Evolutionary conservation across 1,284 basidiomycete genomes (phyloP).

Genomic region (Inonotus hispidus): DNA sequence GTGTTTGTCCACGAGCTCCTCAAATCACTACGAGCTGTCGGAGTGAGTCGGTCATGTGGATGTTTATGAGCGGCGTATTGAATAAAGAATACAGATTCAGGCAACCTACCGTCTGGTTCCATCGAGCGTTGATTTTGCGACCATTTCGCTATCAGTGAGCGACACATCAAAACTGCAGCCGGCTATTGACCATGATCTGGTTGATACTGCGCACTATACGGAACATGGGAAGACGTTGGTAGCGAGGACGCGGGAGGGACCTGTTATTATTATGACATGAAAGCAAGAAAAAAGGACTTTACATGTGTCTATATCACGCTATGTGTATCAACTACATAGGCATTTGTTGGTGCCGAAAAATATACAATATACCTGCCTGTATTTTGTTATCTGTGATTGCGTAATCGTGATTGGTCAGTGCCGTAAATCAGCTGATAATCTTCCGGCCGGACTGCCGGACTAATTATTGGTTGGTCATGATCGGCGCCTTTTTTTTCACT

Average conservation of each 20-base stretch:
- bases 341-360: too few relatives aligned
- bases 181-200: slow-evolving; percentile 4
- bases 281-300: not conserved
- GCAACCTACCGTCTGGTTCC: slow-evolving; percentile 60
- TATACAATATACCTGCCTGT: too few relatives aligned
- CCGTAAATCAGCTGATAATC: not conserved
- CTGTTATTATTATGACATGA: slow-evolving; percentile 18
- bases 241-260: slow-evolving; percentile 14
- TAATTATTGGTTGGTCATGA: not conserved
- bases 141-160: slow-evolving; percentile 46
- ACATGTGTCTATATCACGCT: not conserved
- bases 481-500: not conserved
- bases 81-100: slow-evolving; percentile 36
- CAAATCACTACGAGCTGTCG: slow-evolving; percentile 51
- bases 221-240: slow-evolving; percentile 16
- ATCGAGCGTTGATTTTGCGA: slow-evolving; percentile 51
- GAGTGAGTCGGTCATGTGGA: slow-evolving; percentile 37
- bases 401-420: too few relatives aligned
- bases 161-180: slow-evolving; percentile 30
- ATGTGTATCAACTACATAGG: too few relatives aligned
- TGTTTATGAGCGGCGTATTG: slow-evolving; percentile 11
- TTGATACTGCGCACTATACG: slow-evolving; percentile 6
- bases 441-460: not conserved
- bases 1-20: slow-evolving; percentile 60
- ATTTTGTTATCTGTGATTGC: too few relatives aligned